A percentile compares a stretch with the other conserved stretches of the same genome.
Evolutionary conservation across 306 rosid genomes (phyloP).

Genomic region (Quillaja saponaria): DNA sequence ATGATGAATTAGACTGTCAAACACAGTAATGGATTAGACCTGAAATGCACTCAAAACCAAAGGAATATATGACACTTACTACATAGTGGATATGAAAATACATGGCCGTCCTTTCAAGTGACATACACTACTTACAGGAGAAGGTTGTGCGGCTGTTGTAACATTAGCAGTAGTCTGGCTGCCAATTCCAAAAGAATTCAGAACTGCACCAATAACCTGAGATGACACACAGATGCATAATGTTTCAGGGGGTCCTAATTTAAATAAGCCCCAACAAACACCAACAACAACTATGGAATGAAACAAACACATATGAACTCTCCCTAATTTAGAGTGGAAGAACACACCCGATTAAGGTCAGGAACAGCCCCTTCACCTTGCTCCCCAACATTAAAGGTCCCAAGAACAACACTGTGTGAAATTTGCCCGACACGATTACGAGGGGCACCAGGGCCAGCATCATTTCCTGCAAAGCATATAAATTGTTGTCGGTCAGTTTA

Average conservation of each 20-base stretch:
- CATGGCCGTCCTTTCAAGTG: slow-evolving; percentile 18
- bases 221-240: slow-evolving; percentile 14
- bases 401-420: slow-evolving; percentile 95
- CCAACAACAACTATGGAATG: slow-evolving; percentile 20
- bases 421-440: slow-evolving; percentile 82
- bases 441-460: slow-evolving; percentile 55
- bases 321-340: slow-evolving; percentile 21
- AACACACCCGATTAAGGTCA: slow-evolving; percentile 76
- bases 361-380: slow-evolving; percentile 84
- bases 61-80: not conserved
- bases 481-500: slow-evolving; percentile 23
- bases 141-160: slow-evolving; percentile 47
- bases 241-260: slow-evolving; percentile 13
- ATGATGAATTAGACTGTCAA: slow-evolving; percentile 5
- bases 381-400: slow-evolving; percentile 89
- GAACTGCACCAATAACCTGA: slow-evolving; percentile 92
- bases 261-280: slow-evolving; percentile 1
- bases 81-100: slow-evolving; percentile 5
- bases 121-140: slow-evolving; percentile 49
- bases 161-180: slow-evolving; percentile 52
- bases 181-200: slow-evolving; percentile 83
- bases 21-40: slow-evolving; percentile 5
- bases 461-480: slow-evolving; percentile 55
- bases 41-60: not conserved
- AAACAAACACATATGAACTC: slow-evolving; percentile 5